A percentile compares a stretch with the other conserved stretches of the same genome.
Conservation (phyloP, 108 stramenopile genomes). For the Parietichytrium sp. region DNA sequence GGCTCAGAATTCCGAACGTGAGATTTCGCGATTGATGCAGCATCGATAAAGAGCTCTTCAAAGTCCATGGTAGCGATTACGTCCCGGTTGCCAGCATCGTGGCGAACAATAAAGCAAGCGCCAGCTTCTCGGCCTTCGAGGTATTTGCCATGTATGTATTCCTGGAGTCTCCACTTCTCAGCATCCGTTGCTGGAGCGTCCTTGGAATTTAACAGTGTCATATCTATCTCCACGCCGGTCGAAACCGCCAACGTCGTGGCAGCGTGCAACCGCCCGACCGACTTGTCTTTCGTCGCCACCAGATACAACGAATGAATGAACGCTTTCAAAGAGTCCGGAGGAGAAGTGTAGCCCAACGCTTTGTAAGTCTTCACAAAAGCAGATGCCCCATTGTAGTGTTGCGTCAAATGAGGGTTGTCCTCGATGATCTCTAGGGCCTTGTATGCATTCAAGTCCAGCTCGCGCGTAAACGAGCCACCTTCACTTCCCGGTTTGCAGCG, state of each 20-base stretch:
- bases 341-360: not conserved
- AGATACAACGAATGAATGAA: slow-evolving; percentile 11
- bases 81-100: slow-evolving; percentile 20
- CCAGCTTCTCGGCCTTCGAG: not conserved
- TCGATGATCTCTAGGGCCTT: not conserved
- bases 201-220: not conserved
- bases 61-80: not conserved
- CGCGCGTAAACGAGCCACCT: too few species aligned
- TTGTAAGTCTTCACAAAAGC: not conserved
- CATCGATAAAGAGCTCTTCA: not conserved
- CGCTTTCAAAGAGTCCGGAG: not conserved
- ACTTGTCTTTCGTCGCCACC: slow-evolving; percentile 20
- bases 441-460: slow-evolving; percentile 11
- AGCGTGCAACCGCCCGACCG: not conserved
- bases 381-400: not conserved
- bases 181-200: not conserved
- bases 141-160: not conserved
- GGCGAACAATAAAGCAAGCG: slow-evolving; percentile 14
- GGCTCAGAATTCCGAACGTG: slow-evolving; percentile 17
- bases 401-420: not conserved
- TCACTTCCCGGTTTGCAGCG: too few species aligned
- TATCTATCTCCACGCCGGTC: slow-evolving; percentile 14
- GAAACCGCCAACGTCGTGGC: slow-evolving; percentile 6
- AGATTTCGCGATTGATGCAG: not conserved
- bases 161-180: not conserved